phyloP scores from a whole-genome alignment of 176 grass and related monocot species.

The Themeda triandra region DNA sequence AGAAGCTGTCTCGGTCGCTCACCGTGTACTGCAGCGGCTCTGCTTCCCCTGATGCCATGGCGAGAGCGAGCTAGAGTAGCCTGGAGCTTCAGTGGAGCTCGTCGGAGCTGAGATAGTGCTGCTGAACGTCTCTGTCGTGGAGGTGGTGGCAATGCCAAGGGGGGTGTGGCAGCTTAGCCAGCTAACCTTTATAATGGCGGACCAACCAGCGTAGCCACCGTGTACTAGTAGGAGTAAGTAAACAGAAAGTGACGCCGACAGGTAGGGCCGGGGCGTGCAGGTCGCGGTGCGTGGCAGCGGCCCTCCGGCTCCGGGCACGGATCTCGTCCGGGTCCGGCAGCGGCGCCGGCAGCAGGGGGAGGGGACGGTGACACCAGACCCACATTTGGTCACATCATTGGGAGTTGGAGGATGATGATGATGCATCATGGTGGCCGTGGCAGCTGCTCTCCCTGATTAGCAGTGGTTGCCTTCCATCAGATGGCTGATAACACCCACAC shows the following conservation, averaged over 20 bases:
- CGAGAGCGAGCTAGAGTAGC: background rate
- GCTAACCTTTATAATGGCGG: slow-evolving; percentile 32
- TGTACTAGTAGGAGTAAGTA: too few relatives aligned
- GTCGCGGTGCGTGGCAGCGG: background rate
- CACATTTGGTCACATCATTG: slow-evolving; percentile 12
- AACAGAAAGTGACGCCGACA: background rate
- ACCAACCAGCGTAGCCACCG: background rate
- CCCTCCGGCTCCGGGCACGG: background rate
- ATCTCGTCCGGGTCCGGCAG: background rate
- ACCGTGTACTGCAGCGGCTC: slow-evolving; percentile 66
- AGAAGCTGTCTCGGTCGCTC: background rate
- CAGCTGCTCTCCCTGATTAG: background rate
- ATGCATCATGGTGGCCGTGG: background rate
- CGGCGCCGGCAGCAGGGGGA: background rate
- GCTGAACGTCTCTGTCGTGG: background rate
- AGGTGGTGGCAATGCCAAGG: background rate
- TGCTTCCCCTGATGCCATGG: slow-evolving; percentile 68
- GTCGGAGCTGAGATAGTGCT: background rate
- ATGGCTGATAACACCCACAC: too few relatives aligned
- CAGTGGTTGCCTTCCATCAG: background rate
- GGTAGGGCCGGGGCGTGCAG: background rate
- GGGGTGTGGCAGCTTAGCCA: background rate
- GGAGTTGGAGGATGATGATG: background rate
- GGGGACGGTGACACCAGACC: slow-evolving; percentile 32
- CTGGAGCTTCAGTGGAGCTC: background rate